Evolutionary conservation across 2,329 filamentous ascomycete species (phyloP).

Genomic region (Hymenoscyphus scutula): DNA sequence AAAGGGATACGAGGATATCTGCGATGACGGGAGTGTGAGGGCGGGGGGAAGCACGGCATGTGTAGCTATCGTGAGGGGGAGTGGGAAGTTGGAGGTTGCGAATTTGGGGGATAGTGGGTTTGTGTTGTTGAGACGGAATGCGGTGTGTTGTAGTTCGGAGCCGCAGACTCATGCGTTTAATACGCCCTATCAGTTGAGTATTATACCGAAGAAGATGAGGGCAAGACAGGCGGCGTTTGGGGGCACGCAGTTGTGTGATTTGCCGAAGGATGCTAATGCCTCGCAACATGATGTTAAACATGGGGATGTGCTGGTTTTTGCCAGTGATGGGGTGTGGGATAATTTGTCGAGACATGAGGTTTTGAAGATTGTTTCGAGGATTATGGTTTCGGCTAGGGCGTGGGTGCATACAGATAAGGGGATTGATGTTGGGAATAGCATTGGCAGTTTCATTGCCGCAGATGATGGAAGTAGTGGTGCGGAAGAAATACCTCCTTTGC

Average conservation of each 20-base stretch:
- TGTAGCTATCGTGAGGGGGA: slow-evolving; percentile 71
- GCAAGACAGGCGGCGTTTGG: slow-evolving; percentile 82
- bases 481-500: slow-evolving; percentile 52
- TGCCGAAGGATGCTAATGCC: slow-evolving; percentile 79
- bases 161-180: slow-evolving; percentile 97
- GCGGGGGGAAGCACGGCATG: slow-evolving; percentile 92
- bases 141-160: slow-evolving; percentile 76
- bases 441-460: slow-evolving; percentile 52
- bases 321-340: slow-evolving; percentile 93
- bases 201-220: slow-evolving; percentile 77
- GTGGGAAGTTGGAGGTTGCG: slow-evolving; percentile 79
- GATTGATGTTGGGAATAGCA: slow-evolving; percentile 59
- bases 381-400: slow-evolving; percentile 72
- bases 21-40: slow-evolving; percentile 66
- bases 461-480: slow-evolving; percentile 41
- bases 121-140: slow-evolving; percentile 79
- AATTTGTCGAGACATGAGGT: slow-evolving; percentile 92
- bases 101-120: slow-evolving; percentile 97
- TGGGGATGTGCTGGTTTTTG: slow-evolving; percentile 90
- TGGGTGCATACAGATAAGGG: slow-evolving; percentile 67
- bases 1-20: slow-evolving; percentile 78
- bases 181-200: slow-evolving; percentile 90
- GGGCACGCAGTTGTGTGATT: slow-evolving; percentile 75
- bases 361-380: slow-evolving; percentile 71
- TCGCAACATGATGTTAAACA: slow-evolving; percentile 75